A percentile compares a stretch with the other conserved stretches of the same genome.
Conservation (phyloP, 768 basidiomycete genomes). For the Tricholoma matsutake region DNA sequence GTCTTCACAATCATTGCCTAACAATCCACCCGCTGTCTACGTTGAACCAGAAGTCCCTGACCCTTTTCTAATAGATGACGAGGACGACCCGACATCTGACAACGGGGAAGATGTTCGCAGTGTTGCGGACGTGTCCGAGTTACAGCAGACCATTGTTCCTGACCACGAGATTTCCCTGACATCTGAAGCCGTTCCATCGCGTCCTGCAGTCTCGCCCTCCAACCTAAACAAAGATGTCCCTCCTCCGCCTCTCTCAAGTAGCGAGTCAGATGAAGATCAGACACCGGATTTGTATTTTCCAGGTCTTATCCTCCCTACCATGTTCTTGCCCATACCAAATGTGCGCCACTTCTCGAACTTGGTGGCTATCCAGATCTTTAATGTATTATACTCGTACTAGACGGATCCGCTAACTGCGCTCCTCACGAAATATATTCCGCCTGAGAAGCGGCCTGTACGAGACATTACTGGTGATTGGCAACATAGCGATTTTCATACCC, state of each 20-base stretch:
- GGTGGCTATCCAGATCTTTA: slow-evolving; percentile 57
- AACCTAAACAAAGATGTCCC: slow-evolving; percentile 57
- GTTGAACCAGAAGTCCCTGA: slow-evolving; percentile 52
- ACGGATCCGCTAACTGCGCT: slow-evolving; percentile 82
- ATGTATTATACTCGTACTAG: slow-evolving; percentile 54
- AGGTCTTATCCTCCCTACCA: slow-evolving; percentile 64
- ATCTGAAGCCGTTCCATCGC: slow-evolving; percentile 26
- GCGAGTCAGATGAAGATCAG: slow-evolving; percentile 48
- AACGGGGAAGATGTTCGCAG: slow-evolving; percentile 38
- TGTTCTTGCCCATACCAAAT: slow-evolving; percentile 89
- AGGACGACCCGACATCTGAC: slow-evolving; percentile 30
- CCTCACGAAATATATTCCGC: slow-evolving; percentile 80
- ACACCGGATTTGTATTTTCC: slow-evolving; percentile 63
- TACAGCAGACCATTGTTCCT: slow-evolving; percentile 33
- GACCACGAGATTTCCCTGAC: slow-evolving; percentile 44
- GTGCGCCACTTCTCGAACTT: slow-evolving; percentile 65
- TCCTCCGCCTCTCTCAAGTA: slow-evolving; percentile 41
- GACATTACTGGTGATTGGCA: slow-evolving; percentile 76
- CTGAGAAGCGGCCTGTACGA: slow-evolving; percentile 69
- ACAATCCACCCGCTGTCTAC: slow-evolving; percentile 28
- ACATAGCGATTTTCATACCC: slow-evolving; percentile 66
- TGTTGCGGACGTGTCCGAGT: slow-evolving; percentile 23
- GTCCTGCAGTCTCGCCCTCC: slow-evolving; percentile 27
- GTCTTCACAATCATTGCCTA: slow-evolving; percentile 15
- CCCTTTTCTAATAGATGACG: slow-evolving; percentile 62